phyloP scores from a whole-genome alignment of 129 eudicot species.

The Helichrysum umbraculigerum region DNA sequence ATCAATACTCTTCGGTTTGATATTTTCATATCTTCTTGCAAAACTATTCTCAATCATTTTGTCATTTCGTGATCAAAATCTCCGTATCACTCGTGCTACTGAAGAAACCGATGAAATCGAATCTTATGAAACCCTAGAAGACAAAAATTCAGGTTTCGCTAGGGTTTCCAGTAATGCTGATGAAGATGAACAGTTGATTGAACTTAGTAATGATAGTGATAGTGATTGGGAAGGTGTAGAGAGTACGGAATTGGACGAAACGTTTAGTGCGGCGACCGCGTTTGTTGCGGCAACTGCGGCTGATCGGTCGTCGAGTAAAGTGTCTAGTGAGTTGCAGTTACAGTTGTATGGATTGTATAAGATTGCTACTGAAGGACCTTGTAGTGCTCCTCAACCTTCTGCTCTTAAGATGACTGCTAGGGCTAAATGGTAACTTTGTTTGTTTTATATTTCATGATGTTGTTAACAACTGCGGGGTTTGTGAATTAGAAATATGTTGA shows the following conservation, averaged over 20 bases:
- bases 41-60: slow-evolving; percentile 79
- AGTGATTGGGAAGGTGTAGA: slow-evolving; percentile 99
- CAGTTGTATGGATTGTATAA: slow-evolving; percentile 86
- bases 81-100: slow-evolving; percentile 53
- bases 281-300: slow-evolving; percentile 95
- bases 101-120: slow-evolving; percentile 23
- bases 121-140: neutral
- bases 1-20: slow-evolving; percentile 64
- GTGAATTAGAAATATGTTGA: too few species aligned
- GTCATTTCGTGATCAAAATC: slow-evolving; percentile 77
- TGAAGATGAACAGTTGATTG: slow-evolving; percentile 27
- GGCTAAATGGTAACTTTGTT: slow-evolving; percentile 72
- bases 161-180: slow-evolving; percentile 24
- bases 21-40: slow-evolving; percentile 80
- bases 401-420: slow-evolving; percentile 90
- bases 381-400: slow-evolving; percentile 78
- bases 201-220: slow-evolving; percentile 35
- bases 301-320: slow-evolving; percentile 56
- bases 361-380: slow-evolving; percentile 97
- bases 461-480: too few species aligned
- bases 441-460: neutral
- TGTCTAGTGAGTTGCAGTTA: slow-evolving; percentile 76
- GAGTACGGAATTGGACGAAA: slow-evolving; percentile 91
- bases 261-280: slow-evolving; percentile 93
- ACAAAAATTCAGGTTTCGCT: slow-evolving; percentile 29